These are phyloP conservation scores for Harrya chromipes DNA, from an alignment of 768 basidiomycete genomes.

Conservation along the genomic window DNA sequence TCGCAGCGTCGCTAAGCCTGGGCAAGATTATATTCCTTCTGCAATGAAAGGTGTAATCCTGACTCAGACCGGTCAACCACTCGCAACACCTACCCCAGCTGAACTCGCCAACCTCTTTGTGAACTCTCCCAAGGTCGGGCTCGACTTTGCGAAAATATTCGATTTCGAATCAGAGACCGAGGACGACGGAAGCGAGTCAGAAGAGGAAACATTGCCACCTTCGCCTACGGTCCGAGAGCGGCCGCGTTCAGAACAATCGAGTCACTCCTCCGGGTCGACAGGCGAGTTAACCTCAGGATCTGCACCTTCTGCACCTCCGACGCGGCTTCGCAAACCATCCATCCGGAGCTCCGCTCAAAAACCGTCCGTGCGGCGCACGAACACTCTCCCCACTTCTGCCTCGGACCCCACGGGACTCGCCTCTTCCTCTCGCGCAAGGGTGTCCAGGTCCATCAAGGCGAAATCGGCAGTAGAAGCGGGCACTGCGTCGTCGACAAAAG, in stretches of 20 bases:
- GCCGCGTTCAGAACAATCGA: conserved; percentile 28
- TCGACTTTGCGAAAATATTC: conserved; percentile 78
- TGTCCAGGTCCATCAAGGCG: conserved; percentile 16
- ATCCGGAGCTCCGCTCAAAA: conserved; percentile 42
- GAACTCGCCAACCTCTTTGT: conserved; percentile 67
- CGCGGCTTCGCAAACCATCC: conserved; percentile 55
- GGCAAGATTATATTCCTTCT: conserved; percentile 35
- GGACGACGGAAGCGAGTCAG: conserved; percentile 31
- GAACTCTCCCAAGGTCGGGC: conserved; percentile 63
- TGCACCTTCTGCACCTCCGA: conserved; percentile 35
- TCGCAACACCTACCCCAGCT: conserved; percentile 67
- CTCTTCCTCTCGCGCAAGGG: conserved; percentile 17
- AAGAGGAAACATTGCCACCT: conserved; percentile 35
- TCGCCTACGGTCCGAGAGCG: conserved; percentile 48
- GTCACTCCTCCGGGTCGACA: conserved; percentile 28
- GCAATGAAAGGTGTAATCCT: conserved; percentile 79
- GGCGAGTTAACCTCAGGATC: conserved; percentile 19
- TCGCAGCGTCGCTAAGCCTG: conserved; percentile 30
- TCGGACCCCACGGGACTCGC: conserved; percentile 39
- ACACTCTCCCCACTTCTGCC: conserved; percentile 34
- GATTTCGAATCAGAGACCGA: conserved; percentile 46
- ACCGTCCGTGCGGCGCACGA: conserved; percentile 22
- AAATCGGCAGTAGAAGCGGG: conserved; percentile 3
- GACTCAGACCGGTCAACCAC: conserved; percentile 70
- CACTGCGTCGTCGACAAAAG: conserved; percentile 7